Base-by-base conservation (phyloP, 768 basidiomycete species). In the Lactifluus echinatus region DNA sequence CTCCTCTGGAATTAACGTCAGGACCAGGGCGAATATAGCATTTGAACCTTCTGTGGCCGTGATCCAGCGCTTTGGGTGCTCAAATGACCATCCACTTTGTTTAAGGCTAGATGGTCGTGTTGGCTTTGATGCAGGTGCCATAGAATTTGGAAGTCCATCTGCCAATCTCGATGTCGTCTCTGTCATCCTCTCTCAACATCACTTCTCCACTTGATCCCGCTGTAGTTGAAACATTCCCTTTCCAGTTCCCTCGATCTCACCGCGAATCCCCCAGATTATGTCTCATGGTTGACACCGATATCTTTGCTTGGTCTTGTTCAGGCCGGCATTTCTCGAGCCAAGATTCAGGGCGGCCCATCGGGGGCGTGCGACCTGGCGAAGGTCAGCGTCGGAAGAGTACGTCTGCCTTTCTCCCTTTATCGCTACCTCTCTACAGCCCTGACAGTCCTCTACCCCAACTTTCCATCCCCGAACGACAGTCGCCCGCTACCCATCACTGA, bases 101-200 rank as follows among this genome's bases (percentile, higher is more conserved):
- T n/a, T 89, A 33, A 72, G 71, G 39, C 71, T 89, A 5, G 71
- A 78, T 17, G 83, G 76, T 4, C 72, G 76, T 47, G 65, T 86
- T 15, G 88, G 88, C 0, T 58, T 90, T n/a, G 81, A 89, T 66
- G 86, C 83, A 7, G 85, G 84, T 2, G 67, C 74, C 8, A 71
- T 81, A 19, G 71, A n/a, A n/a, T n/a, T 31, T 85, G 83, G 83
- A 89, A 85, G 69, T 72, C 77, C 1, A 56, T 89, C 17, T 87
- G 87, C 2, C 33, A 69, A 66, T 12, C 63, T 91, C 51, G 79
- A 80, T 59, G 73, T 70, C 14, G 78, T 87, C 12, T 76, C 85
- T 4, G 75, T 85, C 42, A 71, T 76, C 53, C 69, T 84, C 53
- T 76, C 74, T 85, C 57, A 66, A 73, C 28, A 66, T 89, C 2